Evolutionary conservation across 2,329 filamentous ascomycete species (phyloP).

Genomic region (Alternaria sp.): DNA sequence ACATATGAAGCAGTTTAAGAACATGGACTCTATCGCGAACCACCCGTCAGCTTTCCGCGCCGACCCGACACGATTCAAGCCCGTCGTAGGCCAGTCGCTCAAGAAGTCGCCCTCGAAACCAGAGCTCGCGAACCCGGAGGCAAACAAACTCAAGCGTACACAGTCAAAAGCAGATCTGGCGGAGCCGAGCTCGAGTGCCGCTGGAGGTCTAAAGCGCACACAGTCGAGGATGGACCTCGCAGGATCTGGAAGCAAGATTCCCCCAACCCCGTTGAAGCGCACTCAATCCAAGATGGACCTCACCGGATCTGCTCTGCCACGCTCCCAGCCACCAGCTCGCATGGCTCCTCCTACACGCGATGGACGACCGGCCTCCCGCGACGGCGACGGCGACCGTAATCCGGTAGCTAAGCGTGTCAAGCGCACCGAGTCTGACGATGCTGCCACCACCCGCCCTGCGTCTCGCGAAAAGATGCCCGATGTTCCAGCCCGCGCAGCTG

Average conservation of each 20-base stretch:
- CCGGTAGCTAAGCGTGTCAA: constrained; percentile 72
- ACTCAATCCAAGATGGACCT: constrained; percentile 66
- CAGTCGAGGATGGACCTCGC: constrained; percentile 68
- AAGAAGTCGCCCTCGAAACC: constrained; percentile 51
- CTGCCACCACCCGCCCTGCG: constrained; percentile 67
- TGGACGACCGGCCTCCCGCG: constrained; percentile 32
- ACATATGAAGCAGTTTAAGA: constrained; percentile 89
- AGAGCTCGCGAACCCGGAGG: constrained; percentile 53
- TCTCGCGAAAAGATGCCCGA: constrained; percentile 49
- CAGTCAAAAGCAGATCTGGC: constrained; percentile 69
- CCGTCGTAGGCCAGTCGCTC: constrained; percentile 38
- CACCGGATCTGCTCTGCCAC: constrained; percentile 51
- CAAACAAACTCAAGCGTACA: constrained; percentile 58
- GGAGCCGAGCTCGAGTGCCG: constrained; percentile 58
- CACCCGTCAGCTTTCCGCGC: constrained; percentile 81
- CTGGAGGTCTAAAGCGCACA: constrained; percentile 55
- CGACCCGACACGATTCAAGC: constrained; percentile 61
- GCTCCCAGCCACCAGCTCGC: constrained; percentile 44
- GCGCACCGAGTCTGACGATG: constrained; percentile 70
- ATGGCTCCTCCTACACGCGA: constrained; percentile 33
- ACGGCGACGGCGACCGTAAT: constrained; percentile 44
- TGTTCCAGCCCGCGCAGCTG: constrained; percentile 11
- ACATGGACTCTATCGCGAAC: constrained; percentile 94
- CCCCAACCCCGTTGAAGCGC: constrained; percentile 58
- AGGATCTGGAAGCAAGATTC: constrained; percentile 57